Evolutionary conservation across 257 asterid genomes (phyloP), one percentile per base, ranked within the genome.

Genomic region (Capsicum rhomboideum): DNA sequence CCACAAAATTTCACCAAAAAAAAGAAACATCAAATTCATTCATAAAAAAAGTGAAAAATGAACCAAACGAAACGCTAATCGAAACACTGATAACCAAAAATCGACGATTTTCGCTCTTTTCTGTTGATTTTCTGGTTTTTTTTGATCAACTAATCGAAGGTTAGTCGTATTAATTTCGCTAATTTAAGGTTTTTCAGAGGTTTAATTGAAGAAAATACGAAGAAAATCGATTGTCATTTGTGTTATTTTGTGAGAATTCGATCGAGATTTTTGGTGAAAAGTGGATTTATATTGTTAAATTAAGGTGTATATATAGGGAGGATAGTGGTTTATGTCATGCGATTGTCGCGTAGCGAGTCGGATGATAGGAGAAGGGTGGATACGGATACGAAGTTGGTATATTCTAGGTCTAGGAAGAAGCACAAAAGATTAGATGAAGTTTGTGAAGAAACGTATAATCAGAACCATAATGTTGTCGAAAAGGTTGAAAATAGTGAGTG

Each of bases 351-450:
- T 89, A 84, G 90, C 78, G 91, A 85, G 49, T 90, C 93, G 78
- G 91, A 82, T 84, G 86, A n/a, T 79, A 88, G 88, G 87, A 88
- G 88, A 72, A 85, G 91, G 90, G 6, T 4, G 44, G 44, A 40
- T 34, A 90, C 95, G 83, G 92, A 90, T 90, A 86, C 88, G 84
- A 90, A 88, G 68, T 53, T 87, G 44, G 91, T 91, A 49, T 92
- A 86, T 89, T 84, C 84, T 56, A 92, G 91, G 92, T 89, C 89
- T 84, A 97, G 88, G 94, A 93, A 88, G 84, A 97, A 93, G 84
- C 99, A 93, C 50, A 95, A 93, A 90, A 93, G 91, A 71, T 87
- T 97, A 87, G 98, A 97, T 83, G 90, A 97, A 58, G 95, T 97
- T 82, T 93, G 92, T 84, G 99, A 97, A 82, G 88, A 87, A 26